phyloP scores from a whole-genome alignment of 352 stramenopile species.

The Thalassiosira ordinaria region DNA sequence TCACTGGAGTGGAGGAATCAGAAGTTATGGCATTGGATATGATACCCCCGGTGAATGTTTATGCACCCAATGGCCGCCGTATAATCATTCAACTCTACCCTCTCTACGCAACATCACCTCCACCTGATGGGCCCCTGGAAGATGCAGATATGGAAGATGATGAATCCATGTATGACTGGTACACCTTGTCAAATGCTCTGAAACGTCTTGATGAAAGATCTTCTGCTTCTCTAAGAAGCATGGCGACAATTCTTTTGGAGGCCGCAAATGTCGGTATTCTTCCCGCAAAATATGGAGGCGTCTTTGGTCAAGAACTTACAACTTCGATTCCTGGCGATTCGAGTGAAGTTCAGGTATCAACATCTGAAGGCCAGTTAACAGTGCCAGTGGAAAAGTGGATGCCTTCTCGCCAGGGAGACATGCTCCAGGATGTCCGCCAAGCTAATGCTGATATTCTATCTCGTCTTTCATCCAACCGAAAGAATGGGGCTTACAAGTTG shows the following conservation, averaged over 20 bases:
- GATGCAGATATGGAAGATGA: constrained; percentile 69
- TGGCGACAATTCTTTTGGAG: constrained; percentile 36
- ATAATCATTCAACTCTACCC: constrained; percentile 51
- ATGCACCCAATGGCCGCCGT: constrained; percentile 47
- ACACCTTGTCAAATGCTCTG: constrained; percentile 50
- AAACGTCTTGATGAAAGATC: constrained; percentile 37
- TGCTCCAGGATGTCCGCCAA: no score
- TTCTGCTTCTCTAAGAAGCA: constrained; percentile 28
- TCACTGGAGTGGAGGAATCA: constrained; percentile 53
- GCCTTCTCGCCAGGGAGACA: no score
- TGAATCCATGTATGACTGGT: constrained; percentile 69
- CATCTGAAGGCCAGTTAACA: background rate
- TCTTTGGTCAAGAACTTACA: constrained; percentile 61
- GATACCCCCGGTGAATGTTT: constrained; percentile 56
- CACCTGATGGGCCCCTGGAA: constrained; percentile 60
- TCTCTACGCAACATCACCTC: constrained; percentile 60
- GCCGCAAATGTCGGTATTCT: constrained; percentile 50
- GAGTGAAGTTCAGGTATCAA: constrained; percentile 6
- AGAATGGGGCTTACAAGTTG: background rate
- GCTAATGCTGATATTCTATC: no score
- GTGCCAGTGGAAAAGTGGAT: no score
- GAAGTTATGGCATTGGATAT: constrained; percentile 44
- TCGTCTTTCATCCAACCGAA: no score
- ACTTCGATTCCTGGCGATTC: constrained; percentile 3
- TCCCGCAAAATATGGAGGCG: constrained; percentile 55